phyloP scores from a whole-genome alignment of 176 grass and related monocot species.

The Aegilops sharonensis region DNA sequence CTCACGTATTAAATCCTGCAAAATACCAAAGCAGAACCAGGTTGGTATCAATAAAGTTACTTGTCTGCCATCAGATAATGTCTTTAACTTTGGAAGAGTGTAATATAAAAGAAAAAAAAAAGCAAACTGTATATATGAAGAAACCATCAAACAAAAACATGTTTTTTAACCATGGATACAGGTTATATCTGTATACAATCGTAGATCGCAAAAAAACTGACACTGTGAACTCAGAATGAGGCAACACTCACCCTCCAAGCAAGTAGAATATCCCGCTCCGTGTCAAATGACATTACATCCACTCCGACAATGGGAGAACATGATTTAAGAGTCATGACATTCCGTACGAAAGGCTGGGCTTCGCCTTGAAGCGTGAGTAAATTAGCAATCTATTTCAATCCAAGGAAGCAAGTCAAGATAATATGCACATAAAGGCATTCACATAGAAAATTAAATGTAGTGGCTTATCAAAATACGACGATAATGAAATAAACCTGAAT shows the following conservation, averaged over 20 bases:
- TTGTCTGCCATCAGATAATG: slow-evolving; percentile 11
- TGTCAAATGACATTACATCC: slow-evolving; percentile 96
- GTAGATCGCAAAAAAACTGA: background rate
- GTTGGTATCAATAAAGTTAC: background rate
- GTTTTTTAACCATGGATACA: background rate
- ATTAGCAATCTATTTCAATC: slow-evolving; percentile 81
- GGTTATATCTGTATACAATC: slow-evolving; percentile 16
- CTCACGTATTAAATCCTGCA: slow-evolving; percentile 89
- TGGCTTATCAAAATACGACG: slow-evolving; percentile 1
- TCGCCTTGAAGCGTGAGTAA: slow-evolving; percentile 93
- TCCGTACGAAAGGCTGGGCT: slow-evolving; percentile 70
- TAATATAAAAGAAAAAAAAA: background rate
- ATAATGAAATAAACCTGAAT: slow-evolving; percentile 80
- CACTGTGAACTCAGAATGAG: slow-evolving; percentile 4
- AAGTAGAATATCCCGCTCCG: slow-evolving; percentile 76
- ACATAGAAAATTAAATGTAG: slow-evolving; percentile 19
- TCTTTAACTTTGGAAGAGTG: slow-evolving; percentile 2
- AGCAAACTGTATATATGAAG: slow-evolving; percentile 14
- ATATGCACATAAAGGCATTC: slow-evolving; percentile 9
- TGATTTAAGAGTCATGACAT: slow-evolving; percentile 98
- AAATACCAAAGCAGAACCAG: slow-evolving; percentile 27
- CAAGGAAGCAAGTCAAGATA: slow-evolving; percentile 41
- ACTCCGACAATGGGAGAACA: slow-evolving; percentile 92
- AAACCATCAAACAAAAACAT: slow-evolving; percentile 2
- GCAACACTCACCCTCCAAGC: slow-evolving; percentile 93